phyloP scores from a whole-genome alignment of 768 basidiomycete species.

The Termitomyces sp. region DNA sequence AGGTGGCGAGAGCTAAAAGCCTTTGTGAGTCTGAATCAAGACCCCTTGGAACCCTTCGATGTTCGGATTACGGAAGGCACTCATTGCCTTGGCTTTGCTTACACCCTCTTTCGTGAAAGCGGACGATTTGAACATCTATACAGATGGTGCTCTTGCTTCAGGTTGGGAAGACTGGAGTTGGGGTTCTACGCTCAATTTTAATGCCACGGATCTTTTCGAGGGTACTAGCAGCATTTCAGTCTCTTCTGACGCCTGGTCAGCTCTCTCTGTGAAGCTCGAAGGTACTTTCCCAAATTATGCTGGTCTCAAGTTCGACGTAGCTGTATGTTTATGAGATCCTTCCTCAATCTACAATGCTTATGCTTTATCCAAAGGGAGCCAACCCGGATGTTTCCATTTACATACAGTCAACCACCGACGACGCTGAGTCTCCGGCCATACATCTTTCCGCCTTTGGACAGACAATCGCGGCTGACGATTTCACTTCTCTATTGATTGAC shows the following conservation, averaged over 20 bases:
- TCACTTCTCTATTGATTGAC: slow-evolving; percentile 41
- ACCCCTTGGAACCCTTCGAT: background rate
- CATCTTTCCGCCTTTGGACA: slow-evolving; percentile 36
- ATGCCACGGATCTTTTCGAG: slow-evolving; percentile 35
- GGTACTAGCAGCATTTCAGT: slow-evolving; percentile 39
- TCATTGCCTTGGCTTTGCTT: slow-evolving; percentile 14
- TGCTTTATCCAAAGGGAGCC: slow-evolving; percentile 26
- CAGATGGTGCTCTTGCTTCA: slow-evolving; percentile 31
- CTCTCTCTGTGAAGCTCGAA: slow-evolving; percentile 40
- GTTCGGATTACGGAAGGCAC: slow-evolving; percentile 5
- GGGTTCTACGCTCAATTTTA: slow-evolving; percentile 36
- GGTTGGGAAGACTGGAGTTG: slow-evolving; percentile 53
- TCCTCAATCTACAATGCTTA: background rate
- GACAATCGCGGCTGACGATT: slow-evolving; percentile 27
- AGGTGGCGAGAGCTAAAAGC: slow-evolving; percentile 3
- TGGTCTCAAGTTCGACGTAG: slow-evolving; percentile 46
- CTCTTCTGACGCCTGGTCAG: slow-evolving; percentile 35
- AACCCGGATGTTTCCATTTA: slow-evolving; percentile 38
- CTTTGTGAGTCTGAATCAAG: background rate
- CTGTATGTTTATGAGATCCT: slow-evolving; percentile 23
- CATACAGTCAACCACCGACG: slow-evolving; percentile 33
- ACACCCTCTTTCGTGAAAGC: slow-evolving; percentile 16
- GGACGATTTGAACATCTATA: slow-evolving; percentile 36
- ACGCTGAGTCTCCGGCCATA: slow-evolving; percentile 30
- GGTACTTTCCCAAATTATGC: slow-evolving; percentile 36